A percentile compares a stretch with the other conserved stretches of the same genome.
Conservation (phyloP, 2,329 filamentous ascomycete species). For the Cladosporium velox region DNA sequence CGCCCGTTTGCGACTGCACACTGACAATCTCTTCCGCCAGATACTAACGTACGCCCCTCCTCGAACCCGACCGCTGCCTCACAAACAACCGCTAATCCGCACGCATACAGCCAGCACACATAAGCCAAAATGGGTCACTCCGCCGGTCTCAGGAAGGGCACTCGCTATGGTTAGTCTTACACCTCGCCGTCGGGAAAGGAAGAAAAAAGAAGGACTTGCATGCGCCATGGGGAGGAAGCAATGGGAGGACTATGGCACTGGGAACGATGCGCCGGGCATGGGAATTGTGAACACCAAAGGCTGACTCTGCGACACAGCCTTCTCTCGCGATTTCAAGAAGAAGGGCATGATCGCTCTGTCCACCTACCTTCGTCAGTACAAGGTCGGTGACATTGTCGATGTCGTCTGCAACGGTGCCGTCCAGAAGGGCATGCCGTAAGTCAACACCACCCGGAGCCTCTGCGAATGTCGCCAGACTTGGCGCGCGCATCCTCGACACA, state of each 20-base stretch:
- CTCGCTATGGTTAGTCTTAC: slow-evolving; percentile 43
- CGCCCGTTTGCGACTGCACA: slow-evolving; percentile 15
- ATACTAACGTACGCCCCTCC: slow-evolving; percentile 22
- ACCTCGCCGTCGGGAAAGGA: slow-evolving; percentile 13
- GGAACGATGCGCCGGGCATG: background rate
- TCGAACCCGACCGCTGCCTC: background rate
- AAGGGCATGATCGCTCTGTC: slow-evolving; percentile 91
- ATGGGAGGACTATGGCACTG: slow-evolving; percentile 45
- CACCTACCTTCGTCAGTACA: slow-evolving; percentile 94
- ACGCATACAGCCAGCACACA: slow-evolving; percentile 30
- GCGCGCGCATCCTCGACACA: slow-evolving; percentile 1
- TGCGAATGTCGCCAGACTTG: background rate
- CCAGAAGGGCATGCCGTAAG: slow-evolving; percentile 81
- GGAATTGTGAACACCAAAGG: slow-evolving; percentile 22
- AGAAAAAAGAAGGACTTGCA: slow-evolving; percentile 19
- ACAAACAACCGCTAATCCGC: slow-evolving; percentile 23
- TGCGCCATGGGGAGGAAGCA: background rate
- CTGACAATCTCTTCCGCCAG: slow-evolving; percentile 17
- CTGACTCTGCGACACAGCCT: slow-evolving; percentile 52
- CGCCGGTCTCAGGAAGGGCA: slow-evolving; percentile 48
- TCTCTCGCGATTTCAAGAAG: slow-evolving; percentile 91
- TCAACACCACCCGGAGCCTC: slow-evolving; percentile 29
- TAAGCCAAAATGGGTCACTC: slow-evolving; percentile 56
- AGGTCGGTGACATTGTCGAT: slow-evolving; percentile 98
- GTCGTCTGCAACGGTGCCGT: slow-evolving; percentile 98